Conservation (phyloP, 441 rosid genomes). For the Pelargonium fulgidum region DNA sequence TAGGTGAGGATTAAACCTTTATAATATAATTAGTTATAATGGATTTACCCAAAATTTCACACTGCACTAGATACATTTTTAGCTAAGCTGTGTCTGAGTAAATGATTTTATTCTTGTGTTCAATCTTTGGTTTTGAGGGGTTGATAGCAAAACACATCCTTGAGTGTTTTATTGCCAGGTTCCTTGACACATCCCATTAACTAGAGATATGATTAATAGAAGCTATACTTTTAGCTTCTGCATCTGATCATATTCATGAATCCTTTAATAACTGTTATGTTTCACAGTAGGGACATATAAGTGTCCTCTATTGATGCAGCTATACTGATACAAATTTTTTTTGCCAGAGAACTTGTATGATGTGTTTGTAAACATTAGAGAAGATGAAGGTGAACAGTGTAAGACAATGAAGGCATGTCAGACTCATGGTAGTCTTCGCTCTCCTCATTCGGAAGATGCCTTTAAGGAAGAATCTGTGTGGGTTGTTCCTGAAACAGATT, state of each 20-base stretch:
- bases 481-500: constrained; percentile 42
- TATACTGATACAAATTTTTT: too few species aligned
- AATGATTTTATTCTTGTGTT: neutral
- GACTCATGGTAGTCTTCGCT: constrained; percentile 67
- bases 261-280: too few species aligned
- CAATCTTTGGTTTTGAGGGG: neutral
- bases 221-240: too few species aligned
- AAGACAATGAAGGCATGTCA: constrained; percentile 93
- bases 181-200: too few species aligned
- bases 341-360: constrained; percentile 37
- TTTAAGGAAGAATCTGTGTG: constrained; percentile 34
- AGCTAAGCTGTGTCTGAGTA: neutral
- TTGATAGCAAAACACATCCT: neutral
- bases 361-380: constrained; percentile 80
- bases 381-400: constrained; percentile 93
- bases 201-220: too few species aligned
- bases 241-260: too few species aligned
- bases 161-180: neutral
- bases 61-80: neutral
- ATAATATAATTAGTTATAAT: neutral
- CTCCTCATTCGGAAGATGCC: constrained; percentile 61
- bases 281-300: too few species aligned
- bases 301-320: too few species aligned
- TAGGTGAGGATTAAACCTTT: constrained; percentile 36
- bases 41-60: neutral